Evolutionary conservation across 192 early-diverging fungal species (phyloP).

Genomic region (Coemansia sp.): DNA sequence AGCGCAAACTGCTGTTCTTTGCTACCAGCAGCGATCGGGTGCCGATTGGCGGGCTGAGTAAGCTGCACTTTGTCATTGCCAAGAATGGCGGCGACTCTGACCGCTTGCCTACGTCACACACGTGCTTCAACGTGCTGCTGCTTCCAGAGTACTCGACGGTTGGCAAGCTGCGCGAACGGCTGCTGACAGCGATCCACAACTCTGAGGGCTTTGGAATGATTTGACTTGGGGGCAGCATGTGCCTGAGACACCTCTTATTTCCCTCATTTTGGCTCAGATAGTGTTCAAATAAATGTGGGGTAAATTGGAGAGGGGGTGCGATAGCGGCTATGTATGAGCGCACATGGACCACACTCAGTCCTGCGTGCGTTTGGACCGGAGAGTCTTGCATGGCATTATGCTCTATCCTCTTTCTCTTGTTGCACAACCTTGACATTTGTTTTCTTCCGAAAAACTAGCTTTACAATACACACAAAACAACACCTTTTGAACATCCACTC

Average conservation of each 20-base stretch:
- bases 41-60: constrained; percentile 82
- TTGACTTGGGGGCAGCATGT: constrained; percentile 16
- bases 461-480: not conserved
- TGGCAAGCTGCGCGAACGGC: constrained; percentile 72
- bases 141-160: constrained; percentile 79
- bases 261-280: not conserved
- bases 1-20: constrained; percentile 87
- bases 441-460: not conserved
- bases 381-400: not conserved
- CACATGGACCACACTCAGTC: not conserved
- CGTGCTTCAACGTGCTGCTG: constrained; percentile 89
- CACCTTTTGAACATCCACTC: not conserved
- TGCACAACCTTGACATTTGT: not conserved
- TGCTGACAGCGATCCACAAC: constrained; percentile 79
- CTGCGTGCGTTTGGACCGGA: too few relatives aligned
- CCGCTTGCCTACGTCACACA: constrained; percentile 89
- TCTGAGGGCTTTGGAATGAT: constrained; percentile 81
- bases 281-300: not conserved
- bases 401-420: not conserved
- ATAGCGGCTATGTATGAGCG: not conserved
- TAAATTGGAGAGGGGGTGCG: too few relatives aligned
- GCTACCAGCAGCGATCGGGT: constrained; percentile 90
- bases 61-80: constrained; percentile 82
- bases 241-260: not conserved
- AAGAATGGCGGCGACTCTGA: constrained; percentile 84